A percentile compares a stretch with the other conserved stretches of the same genome.
Evolutionary conservation across 176 grass and related monocot genomes (phyloP).

Genomic region (Metroxylon sagu): DNA sequence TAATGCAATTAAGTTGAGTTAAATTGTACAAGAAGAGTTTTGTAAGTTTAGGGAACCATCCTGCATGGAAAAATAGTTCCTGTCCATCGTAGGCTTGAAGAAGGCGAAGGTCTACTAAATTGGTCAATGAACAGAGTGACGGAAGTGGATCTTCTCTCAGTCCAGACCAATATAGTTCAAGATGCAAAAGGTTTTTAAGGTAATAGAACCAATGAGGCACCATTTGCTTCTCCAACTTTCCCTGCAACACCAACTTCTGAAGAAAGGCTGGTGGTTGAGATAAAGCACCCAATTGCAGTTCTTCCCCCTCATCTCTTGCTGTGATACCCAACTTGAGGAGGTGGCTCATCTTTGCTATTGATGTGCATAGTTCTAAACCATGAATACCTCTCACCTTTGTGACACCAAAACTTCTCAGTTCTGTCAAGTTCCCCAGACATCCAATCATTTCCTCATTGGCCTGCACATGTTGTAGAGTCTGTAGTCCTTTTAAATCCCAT

Average conservation of each 20-base stretch:
- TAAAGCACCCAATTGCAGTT: constrained; percentile 19
- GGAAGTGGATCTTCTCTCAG: constrained; percentile 22
- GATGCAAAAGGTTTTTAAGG: constrained; percentile 25
- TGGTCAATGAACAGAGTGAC: constrained; percentile 15
- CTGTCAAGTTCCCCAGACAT: constrained; percentile 27
- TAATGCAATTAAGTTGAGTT: constrained; percentile 2
- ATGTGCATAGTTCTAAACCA: constrained; percentile 14
- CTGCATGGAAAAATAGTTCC: constrained; percentile 14
- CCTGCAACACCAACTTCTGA: constrained; percentile 20
- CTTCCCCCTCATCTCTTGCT: constrained; percentile 14
- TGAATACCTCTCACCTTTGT: constrained; percentile 10
- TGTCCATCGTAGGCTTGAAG: constrained; percentile 17
- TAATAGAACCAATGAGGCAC: constrained; percentile 28
- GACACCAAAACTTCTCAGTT: constrained; percentile 40
- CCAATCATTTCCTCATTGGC: constrained; percentile 17
- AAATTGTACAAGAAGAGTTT: constrained; percentile 19
- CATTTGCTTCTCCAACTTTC: constrained; percentile 15
- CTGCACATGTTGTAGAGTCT: constrained; percentile 33
- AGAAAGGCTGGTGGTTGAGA: constrained; percentile 19
- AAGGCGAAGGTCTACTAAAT: constrained; percentile 26
- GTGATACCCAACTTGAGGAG: constrained; percentile 26
- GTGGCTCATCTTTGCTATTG: constrained; percentile 26
- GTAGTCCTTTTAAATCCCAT: constrained; percentile 18
- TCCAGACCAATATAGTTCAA: constrained; percentile 24
- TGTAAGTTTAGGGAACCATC: constrained; percentile 11